phyloP scores from a whole-genome alignment of 164 flowering plant genomes.

The Dillenia turbinata region DNA sequence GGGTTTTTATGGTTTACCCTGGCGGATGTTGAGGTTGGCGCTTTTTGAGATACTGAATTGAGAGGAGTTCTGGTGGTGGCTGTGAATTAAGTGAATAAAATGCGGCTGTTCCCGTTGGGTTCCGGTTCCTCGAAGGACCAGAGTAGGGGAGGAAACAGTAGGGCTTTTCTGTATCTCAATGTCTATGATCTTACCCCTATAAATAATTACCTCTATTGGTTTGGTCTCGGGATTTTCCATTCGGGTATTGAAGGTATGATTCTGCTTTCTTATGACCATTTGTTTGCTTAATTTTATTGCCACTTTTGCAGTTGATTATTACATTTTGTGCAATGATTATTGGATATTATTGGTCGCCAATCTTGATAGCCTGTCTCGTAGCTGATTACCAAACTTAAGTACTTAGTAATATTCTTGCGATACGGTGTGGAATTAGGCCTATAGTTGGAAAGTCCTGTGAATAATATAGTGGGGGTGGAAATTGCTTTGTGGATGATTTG shows the following conservation, averaged over 20 bases:
- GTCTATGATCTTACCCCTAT: constrained; percentile 93
- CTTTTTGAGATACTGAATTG: constrained; percentile 5
- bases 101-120: constrained; percentile 49
- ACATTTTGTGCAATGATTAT: not conserved
- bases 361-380: not conserved
- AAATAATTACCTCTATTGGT: constrained; percentile 83
- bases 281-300: no score
- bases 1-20: constrained; percentile 1
- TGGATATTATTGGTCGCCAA: not conserved
- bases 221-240: constrained; percentile 90
- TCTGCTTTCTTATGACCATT: not conserved
- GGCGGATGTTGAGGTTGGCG: constrained; percentile 23
- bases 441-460: no score
- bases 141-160: constrained; percentile 25
- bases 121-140: constrained; percentile 32
- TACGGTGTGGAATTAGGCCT: no score
- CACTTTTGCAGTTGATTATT: not conserved
- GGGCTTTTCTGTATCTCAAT: constrained; percentile 60
- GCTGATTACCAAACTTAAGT: no score
- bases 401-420: no score
- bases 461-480: no score
- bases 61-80: constrained; percentile 8
- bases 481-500: no score
- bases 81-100: constrained; percentile 22
- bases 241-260: constrained; percentile 87